These are phyloP conservation scores for Colletotrichum phormii DNA, from an alignment of 2,329 filamentous ascomycete species.

Conservation along the genomic window DNA sequence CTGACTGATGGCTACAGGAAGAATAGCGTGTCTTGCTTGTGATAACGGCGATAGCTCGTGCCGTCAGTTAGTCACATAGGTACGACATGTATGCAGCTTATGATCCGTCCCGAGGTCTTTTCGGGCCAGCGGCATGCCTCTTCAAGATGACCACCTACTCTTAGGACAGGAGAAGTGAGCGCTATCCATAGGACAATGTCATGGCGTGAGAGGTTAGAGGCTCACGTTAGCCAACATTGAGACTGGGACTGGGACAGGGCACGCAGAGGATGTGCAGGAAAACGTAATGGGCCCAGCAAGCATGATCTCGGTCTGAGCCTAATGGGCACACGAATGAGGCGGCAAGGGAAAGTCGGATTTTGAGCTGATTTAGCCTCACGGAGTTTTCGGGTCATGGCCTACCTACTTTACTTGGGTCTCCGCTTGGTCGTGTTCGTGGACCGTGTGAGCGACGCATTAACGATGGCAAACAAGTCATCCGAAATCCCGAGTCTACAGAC, in stretches of 20 bases:
- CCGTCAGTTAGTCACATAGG: neutral
- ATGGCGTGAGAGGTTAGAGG: neutral
- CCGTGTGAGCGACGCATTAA: neutral
- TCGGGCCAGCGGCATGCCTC: neutral
- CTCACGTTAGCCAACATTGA: constrained; percentile 12
- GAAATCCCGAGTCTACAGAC: neutral
- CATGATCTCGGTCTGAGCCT: neutral
- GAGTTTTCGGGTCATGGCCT: neutral
- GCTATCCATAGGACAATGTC: neutral
- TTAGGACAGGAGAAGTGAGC: neutral
- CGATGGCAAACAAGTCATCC: neutral
- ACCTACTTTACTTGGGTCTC: neutral
- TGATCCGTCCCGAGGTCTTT: neutral
- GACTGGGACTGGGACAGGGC: neutral
- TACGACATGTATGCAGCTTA: neutral
- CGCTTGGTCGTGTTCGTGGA: constrained; percentile 5
- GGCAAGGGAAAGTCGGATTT: constrained; percentile 1
- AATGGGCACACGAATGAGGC: neutral
- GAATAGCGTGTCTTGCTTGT: neutral
- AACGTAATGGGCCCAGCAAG: constrained; percentile 21
- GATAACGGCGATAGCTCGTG: neutral
- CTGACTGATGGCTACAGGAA: neutral
- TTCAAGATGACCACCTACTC: neutral
- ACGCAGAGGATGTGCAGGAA: neutral
- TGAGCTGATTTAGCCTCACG: constrained; percentile 12